Evolutionary conservation across 768 basidiomycete species (phyloP), one percentile per base, ranked within the genome.

Genomic region (Cystoderma amianthinum): DNA sequence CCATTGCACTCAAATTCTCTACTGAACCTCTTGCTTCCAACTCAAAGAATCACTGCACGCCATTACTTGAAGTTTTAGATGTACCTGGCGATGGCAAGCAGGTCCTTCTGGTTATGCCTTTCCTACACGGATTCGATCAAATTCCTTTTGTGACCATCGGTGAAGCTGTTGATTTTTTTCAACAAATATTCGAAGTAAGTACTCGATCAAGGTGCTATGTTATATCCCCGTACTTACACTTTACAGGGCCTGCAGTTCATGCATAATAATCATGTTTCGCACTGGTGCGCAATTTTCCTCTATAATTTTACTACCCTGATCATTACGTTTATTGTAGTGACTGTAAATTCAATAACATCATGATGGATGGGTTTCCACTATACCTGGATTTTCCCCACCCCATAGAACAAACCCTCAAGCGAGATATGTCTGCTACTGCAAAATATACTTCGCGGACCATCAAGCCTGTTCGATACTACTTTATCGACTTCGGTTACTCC

Each of bases 11-110:
- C 39, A 47, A 57, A 51, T 46, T 58, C 43, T 49, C 51, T 9
- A 36, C 44, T 18, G 41, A 44, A 10, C 41, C 45, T 10, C 39
- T 50, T 9, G 30, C 37, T 1, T 24, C 22, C 18, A 47, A 58
- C 39, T 44, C 57, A 32, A 39, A 46, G 32, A 72, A 68, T n/a
- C 63, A 65, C 36, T 66, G 65, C 10, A 52, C 61, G 2, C 64
- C 61, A 0, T 24, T 68, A 6, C 51, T 49, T 16, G 54, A 60
- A 10, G 44, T 52, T 6, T 18, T 61, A 5, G 36, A 44, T 9
- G 32, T 51, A 5, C 53, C 52, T 9, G 49, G 51, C 24, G 48
- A 58, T 16, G 33, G 19, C 13, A 45, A 42, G 16, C 23, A 34
- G 3, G 18, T 19, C 11, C 42, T 56, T n/a, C n/a, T 63, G 7